phyloP scores from a whole-genome alignment of 1,284 basidiomycete species.

The Hymenochaete sp. region DNA sequence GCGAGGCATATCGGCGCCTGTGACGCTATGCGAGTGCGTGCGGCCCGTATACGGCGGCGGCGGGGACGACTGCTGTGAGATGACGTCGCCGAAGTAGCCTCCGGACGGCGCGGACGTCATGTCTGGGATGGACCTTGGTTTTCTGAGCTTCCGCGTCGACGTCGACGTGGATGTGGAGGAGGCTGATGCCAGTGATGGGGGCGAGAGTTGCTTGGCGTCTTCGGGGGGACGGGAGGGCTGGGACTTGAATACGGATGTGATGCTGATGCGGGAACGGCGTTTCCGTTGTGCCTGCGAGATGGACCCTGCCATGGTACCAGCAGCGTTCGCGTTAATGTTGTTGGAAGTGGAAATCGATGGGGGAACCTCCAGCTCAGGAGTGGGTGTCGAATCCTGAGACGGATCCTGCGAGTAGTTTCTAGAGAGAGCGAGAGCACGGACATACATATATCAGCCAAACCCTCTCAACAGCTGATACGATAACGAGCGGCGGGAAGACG shows the following conservation, averaged over 20 bases:
- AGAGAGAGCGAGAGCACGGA: not conserved
- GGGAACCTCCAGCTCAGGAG: conserved; percentile 10
- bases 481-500: not conserved
- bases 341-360: conserved; percentile 18
- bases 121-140: conserved; percentile 64
- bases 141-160: conserved; percentile 45
- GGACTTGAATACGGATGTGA: conserved; percentile 49
- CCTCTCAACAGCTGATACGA: not conserved
- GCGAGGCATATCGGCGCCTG: conserved; percentile 54
- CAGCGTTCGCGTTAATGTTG: no score
- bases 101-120: conserved; percentile 28
- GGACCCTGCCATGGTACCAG: no score
- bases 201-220: conserved; percentile 21
- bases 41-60: conserved; percentile 38
- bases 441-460: not conserved
- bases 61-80: conserved; percentile 14
- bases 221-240: conserved; percentile 30
- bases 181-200: conserved; percentile 19
- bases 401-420: conserved; percentile 10
- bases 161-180: conserved; percentile 14
- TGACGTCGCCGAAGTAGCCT: conserved; percentile 15
- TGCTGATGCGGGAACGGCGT: conserved; percentile 58
- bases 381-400: conserved; percentile 9
- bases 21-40: conserved; percentile 69
- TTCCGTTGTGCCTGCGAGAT: conserved; percentile 27